Evolutionary conservation across 2,329 filamentous ascomycete species (phyloP), one percentile per base, ranked within the genome.

Genomic region (Neurospora sp.): DNA sequence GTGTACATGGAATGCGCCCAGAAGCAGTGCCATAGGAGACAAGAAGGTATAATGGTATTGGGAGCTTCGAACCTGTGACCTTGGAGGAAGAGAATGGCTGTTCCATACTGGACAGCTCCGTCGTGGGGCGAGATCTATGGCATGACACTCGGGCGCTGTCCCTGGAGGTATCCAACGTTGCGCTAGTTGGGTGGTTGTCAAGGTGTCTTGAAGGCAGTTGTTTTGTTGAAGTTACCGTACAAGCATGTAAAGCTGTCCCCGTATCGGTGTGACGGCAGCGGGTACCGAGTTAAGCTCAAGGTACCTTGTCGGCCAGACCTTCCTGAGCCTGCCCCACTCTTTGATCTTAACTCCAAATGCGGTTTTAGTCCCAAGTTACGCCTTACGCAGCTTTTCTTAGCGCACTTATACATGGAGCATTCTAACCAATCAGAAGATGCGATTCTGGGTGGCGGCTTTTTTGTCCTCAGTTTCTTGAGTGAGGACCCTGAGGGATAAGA

Each of bases 51-150:
- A 19, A 43, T 11, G 43, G 39, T 39, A 67, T 62, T 5, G 28
- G 23, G 70, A 36, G 39, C 62, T 52, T 73, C 80, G 69, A 82
- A 92, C 90, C 90, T 78, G 90, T 92, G 77, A 93, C 91, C 85
- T 93, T 93, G 75, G 90, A 92, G 76, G 89, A 90, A 78, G 90
- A 90, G 74, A 86, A 88, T 75, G 86, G 84, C 82, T 89, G 86
- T 82, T 90, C 88, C 88, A 90, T 90, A 76, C 79, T 80, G 80
- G 78, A 79, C 78, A 80, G 78, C 77, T 74, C 74, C 74, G 76
- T 62, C 11, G 13, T 38, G 52, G 52, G 52, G 52, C 52, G 23
- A 62, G 66, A 62, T 69, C 77, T 79, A 80, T 77, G 72, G 73
- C 76, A 76, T 76, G 71, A 72, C 72, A 73, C 66, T 70, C 28